These are phyloP conservation scores for Clitopilus passeckerianus DNA, from an alignment of 768 basidiomycete genomes.

Conservation along the genomic window DNA sequence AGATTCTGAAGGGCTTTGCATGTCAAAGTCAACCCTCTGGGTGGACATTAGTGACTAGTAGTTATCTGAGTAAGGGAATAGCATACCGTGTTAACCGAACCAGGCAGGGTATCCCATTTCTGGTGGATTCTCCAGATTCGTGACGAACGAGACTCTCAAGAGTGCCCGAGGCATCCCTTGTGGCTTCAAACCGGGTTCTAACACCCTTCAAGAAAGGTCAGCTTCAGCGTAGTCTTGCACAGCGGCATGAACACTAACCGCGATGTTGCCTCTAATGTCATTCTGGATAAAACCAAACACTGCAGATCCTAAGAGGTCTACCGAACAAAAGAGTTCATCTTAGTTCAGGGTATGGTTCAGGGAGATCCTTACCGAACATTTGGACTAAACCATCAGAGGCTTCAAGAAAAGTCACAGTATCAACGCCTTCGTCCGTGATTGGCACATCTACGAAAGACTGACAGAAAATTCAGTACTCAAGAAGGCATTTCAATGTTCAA, in stretches of 20 bases:
- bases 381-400: constrained; percentile 83
- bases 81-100: constrained; percentile 60
- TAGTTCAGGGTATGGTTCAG: neutral
- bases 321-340: constrained; percentile 2
- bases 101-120: constrained; percentile 55
- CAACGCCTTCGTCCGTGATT: constrained; percentile 70
- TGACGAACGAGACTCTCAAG: constrained; percentile 56
- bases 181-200: constrained; percentile 45
- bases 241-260: constrained; percentile 31
- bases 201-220: constrained; percentile 47
- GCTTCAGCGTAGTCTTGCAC: neutral
- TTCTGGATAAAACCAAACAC: constrained; percentile 73
- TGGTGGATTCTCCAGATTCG: constrained; percentile 38
- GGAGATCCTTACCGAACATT: constrained; percentile 53
- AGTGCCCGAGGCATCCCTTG: constrained; percentile 40
- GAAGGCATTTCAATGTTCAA: constrained; percentile 1
- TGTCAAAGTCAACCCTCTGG: constrained; percentile 64
- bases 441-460: constrained; percentile 89
- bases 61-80: constrained; percentile 1
- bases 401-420: constrained; percentile 76
- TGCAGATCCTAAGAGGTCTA: constrained; percentile 64
- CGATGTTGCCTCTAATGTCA: constrained; percentile 65
- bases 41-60: neutral
- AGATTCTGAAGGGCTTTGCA: constrained; percentile 64
- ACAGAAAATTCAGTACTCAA: neutral